Base-by-base conservation (phyloP, 768 basidiomycete species). In the Hydnum rufescens region DNA sequence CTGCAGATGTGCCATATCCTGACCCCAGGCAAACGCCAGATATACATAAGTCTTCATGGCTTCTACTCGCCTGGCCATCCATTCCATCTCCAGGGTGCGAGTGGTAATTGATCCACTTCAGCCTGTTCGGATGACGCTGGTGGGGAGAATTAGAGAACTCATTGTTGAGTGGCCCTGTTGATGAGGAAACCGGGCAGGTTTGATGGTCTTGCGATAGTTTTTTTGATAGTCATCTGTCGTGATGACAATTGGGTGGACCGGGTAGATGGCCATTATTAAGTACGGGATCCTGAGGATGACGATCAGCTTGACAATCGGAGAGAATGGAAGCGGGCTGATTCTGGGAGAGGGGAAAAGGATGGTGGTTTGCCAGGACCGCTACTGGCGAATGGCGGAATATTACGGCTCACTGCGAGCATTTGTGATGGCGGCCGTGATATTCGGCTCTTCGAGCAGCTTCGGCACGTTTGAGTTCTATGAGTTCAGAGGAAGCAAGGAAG, bases 391-490 rank as follows among this genome's bases (percentile, higher is more conserved):
- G 8, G 36, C 36, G 19, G 8, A 19, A 39, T 39, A n/a, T n/a
- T n/a, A n/a, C n/a, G n/a, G n/a, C n/a, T n/a, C 13, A 22, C 36
- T 13, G 36, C 36, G 36, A 39, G 36, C 22, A 39, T 16, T 47
- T 25, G 13, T 25, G 44, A 47, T 47, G 44, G 13, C 25, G 13
- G 13, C 13, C 13, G 13, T 56, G 18, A 54, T 53, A 93, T 62
- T 88, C 82, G n/a, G 85, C 87, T 32, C 88, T 72, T 19, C 88
- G 73, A 30, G 78, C 64, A 2, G 86, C 81, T 64, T n/a, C 92
- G 55, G 80, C 74, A 34, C 79, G 79, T 62, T 97, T 92, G 29
- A 97, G 77, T 58, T 80, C 78, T 60, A 84, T 81, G 4, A 97
- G 73, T 62, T 95, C 87, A 54, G 87, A 87, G 67, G 92, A 81